phyloP scores from a whole-genome alignment of 2,329 filamentous ascomycete genomes.

The Colletotrichum melonis region DNA sequence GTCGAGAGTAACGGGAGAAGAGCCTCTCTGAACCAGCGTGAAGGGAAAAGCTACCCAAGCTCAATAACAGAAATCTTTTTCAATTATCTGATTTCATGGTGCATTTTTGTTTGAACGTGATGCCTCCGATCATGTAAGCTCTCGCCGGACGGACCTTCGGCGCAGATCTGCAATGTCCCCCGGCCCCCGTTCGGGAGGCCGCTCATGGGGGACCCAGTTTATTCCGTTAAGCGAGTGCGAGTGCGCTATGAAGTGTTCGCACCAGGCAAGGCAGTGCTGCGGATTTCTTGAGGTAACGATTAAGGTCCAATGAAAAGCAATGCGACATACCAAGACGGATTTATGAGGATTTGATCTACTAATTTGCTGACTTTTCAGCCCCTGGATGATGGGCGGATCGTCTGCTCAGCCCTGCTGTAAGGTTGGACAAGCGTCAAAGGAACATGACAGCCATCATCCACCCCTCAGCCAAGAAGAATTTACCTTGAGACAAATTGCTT shows the following conservation, averaged over 20 bases:
- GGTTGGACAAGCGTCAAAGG: no score
- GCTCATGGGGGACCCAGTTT: neutral
- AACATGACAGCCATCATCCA: no score
- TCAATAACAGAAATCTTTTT: neutral
- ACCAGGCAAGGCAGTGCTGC: neutral
- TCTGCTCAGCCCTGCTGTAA: neutral
- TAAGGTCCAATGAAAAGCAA: neutral
- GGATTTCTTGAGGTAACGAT: neutral
- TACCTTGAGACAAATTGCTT: no score
- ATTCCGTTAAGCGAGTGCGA: slow-evolving; percentile 5
- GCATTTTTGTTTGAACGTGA: neutral
- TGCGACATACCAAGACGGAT: neutral
- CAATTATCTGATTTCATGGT: neutral
- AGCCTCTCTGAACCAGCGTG: no score
- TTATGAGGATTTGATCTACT: neutral
- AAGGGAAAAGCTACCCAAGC: accelerated
- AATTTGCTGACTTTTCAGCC: no score
- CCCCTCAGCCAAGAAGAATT: no score
- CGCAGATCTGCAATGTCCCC: neutral
- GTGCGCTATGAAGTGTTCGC: neutral
- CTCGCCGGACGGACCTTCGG: neutral
- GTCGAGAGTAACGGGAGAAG: neutral
- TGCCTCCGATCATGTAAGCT: neutral
- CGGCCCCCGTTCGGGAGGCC: neutral
- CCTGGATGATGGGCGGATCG: no score